Conservation (phyloP, 2,329 filamentous ascomycete genomes). For the Aureobasidium sp. region DNA sequence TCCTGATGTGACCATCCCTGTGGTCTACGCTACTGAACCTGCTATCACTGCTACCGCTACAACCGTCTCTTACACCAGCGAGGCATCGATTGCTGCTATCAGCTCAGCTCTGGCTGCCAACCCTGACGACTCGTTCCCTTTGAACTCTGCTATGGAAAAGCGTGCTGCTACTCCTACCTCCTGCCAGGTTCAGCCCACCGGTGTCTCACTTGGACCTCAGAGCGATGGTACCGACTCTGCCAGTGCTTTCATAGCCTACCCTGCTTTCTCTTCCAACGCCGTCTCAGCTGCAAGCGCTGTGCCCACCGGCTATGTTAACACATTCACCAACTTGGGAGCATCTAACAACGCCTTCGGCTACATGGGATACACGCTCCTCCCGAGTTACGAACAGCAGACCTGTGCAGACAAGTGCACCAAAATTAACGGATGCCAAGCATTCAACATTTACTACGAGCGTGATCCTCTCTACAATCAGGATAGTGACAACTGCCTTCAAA, state of each 20-base stretch:
- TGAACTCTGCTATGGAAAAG: slow-evolving; percentile 3
- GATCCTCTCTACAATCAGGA: slow-evolving; percentile 38
- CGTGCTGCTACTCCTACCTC: slow-evolving; percentile 17
- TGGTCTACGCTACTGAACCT: slow-evolving; percentile 18
- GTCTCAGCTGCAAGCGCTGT: slow-evolving; percentile 25
- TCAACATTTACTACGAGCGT: slow-evolving; percentile 35
- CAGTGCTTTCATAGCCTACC: slow-evolving; percentile 22
- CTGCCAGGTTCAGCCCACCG: slow-evolving; percentile 38
- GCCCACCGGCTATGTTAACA: slow-evolving; percentile 24
- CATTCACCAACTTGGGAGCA: slow-evolving; percentile 20
- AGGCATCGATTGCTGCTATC: slow-evolving; percentile 15
- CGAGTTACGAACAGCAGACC: slow-evolving; percentile 15
- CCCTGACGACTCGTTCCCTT: background rate
- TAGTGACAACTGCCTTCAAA: slow-evolving; percentile 35
- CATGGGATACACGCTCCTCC: slow-evolving; percentile 27
- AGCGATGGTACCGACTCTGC: background rate
- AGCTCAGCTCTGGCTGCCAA: slow-evolving; percentile 14
- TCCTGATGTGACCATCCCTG: slow-evolving; percentile 17
- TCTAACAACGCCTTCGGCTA: slow-evolving; percentile 26
- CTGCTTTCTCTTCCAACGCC: slow-evolving; percentile 21
- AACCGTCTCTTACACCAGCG: slow-evolving; percentile 1
- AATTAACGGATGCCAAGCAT: slow-evolving; percentile 24
- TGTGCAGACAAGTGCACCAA: slow-evolving; percentile 25
- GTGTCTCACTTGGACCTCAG: slow-evolving; percentile 32
- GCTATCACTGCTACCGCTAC: slow-evolving; percentile 13